Percentiles rank a stretch among this genome's conserved stretches.
These are phyloP conservation scores for Mycena chlorophos DNA, from an alignment of 768 basidiomycete genomes.

Conservation along the genomic window DNA sequence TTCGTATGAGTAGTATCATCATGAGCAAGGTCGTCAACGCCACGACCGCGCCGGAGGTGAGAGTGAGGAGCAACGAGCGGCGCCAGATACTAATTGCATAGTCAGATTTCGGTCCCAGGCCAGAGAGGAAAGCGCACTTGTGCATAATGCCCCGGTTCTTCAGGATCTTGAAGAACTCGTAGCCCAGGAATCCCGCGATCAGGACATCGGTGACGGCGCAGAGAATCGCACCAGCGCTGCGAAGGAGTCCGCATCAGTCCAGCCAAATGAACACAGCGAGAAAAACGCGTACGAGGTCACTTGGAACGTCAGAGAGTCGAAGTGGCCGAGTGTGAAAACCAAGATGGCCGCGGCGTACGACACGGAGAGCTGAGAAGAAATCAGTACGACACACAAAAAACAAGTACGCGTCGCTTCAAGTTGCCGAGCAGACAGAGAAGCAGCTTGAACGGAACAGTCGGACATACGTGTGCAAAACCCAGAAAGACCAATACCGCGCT, in stretches of 20 bases:
- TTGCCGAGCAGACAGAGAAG: background rate
- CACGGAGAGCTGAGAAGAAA: conserved; percentile 3
- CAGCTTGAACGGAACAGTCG: background rate
- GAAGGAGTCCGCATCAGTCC: background rate
- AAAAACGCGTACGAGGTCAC: conserved; percentile 6
- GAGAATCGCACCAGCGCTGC: conserved; percentile 11
- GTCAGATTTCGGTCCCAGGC: background rate
- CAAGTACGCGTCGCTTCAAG: background rate
- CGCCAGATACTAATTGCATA: conserved; percentile 6
- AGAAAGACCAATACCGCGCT: conserved; percentile 7
- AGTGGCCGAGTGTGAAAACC: background rate
- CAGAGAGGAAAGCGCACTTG: background rate
- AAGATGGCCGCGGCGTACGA: conserved; percentile 10
- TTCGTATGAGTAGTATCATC: conserved; percentile 19
- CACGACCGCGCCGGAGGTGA: conserved; percentile 18
- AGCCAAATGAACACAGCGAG: background rate
- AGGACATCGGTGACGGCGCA: conserved; percentile 15
- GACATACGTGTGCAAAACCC: conserved; percentile 11
- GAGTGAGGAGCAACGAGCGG: conserved; percentile 10
- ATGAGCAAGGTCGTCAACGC: conserved; percentile 15
- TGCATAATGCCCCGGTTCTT: background rate
- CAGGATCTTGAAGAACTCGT: conserved; percentile 12
- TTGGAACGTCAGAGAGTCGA: background rate
- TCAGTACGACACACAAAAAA: background rate
- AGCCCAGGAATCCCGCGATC: conserved; percentile 13